These are phyloP conservation scores for Ceratobasidium papillatum DNA, from an alignment of 1,284 basidiomycete genomes.

Conservation along the genomic window DNA sequence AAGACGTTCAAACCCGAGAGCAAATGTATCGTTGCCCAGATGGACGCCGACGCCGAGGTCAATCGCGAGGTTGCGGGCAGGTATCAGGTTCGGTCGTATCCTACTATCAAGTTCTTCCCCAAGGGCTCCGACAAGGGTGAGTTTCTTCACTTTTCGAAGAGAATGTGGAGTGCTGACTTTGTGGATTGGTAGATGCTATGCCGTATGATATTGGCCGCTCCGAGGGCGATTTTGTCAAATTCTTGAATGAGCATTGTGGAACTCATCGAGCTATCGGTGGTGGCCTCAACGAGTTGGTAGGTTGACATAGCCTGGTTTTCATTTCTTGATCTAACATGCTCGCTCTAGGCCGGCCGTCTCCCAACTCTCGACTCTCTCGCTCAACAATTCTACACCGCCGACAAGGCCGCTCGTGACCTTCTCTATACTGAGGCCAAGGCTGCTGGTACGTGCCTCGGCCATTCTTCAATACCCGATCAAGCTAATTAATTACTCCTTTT, in stretches of 20 bases:
- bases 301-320: slow-evolving; percentile 45
- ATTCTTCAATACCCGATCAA: neutral
- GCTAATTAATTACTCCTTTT: slow-evolving; percentile 52
- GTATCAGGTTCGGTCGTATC: slow-evolving; percentile 81
- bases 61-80: slow-evolving; percentile 79
- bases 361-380: slow-evolving; percentile 82
- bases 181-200: slow-evolving; percentile 59
- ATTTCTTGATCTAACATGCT: neutral
- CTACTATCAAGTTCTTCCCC: slow-evolving; percentile 96
- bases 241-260: slow-evolving; percentile 88
- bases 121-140: slow-evolving; percentile 58
- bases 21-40: slow-evolving; percentile 87
- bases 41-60: slow-evolving; percentile 86
- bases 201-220: slow-evolving; percentile 74
- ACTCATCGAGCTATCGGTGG: slow-evolving; percentile 86
- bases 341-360: slow-evolving; percentile 77
- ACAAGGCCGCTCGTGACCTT: slow-evolving; percentile 63
- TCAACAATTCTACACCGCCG: slow-evolving; percentile 75
- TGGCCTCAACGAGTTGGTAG: slow-evolving; percentile 74
- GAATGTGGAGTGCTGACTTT: slow-evolving; percentile 45
- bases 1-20: slow-evolving; percentile 78
- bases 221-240: slow-evolving; percentile 74
- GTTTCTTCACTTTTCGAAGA: neutral
- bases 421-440: slow-evolving; percentile 69
- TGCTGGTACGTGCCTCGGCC: slow-evolving; percentile 48